Base-by-base conservation (phyloP, 1,284 basidiomycete species). In the Sparassis latifolia region DNA sequence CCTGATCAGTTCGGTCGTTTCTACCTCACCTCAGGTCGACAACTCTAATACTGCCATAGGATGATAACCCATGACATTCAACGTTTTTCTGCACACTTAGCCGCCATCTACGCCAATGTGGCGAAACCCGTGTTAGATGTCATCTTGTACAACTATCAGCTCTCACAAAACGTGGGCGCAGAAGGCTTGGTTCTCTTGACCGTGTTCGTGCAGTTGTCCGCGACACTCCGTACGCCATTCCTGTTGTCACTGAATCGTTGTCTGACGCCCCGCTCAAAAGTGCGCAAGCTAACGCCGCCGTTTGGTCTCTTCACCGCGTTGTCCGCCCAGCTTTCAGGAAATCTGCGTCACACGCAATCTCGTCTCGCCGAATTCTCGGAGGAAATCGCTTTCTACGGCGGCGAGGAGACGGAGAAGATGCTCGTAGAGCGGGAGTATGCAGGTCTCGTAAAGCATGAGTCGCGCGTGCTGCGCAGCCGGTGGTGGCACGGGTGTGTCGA, bases 1-100 rank as follows among this genome's bases (percentile, higher is more conserved):
- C 89, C 92, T 6, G 96, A 98, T 64, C 95, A 97, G 86, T 89
- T 54, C 31, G 61, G 77, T 61, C 32, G 10, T 6, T 9, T 43
- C 3, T 27, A 46, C 7, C 41, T 42, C 33, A 35, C 31, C 20
- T 28, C n/a, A 42, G 42, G 52, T 29, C 9, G 42, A 47, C 20
- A 42, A 4, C 37, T 53, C 59, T 42, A 56, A 45, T 10, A 37
- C 3, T 48, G 20, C 27, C 32, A 4, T 59, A 89, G 86, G 66
- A 89, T 96, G 82, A 92, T 98, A 57, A 96, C 94, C 0, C 88
- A 96, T 54, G 96, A 99, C 66, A 92, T 98, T 42, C 89, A 94
- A 65, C 89, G 89, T 52, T 98, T 98, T 71, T 92, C 92, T 33
- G 81, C 80, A 28, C 88, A 93, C 62, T 79, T 99, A 12, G 92